Conservation (phyloP, 257 asterid genomes). For the Solanum peruvianum region DNA sequence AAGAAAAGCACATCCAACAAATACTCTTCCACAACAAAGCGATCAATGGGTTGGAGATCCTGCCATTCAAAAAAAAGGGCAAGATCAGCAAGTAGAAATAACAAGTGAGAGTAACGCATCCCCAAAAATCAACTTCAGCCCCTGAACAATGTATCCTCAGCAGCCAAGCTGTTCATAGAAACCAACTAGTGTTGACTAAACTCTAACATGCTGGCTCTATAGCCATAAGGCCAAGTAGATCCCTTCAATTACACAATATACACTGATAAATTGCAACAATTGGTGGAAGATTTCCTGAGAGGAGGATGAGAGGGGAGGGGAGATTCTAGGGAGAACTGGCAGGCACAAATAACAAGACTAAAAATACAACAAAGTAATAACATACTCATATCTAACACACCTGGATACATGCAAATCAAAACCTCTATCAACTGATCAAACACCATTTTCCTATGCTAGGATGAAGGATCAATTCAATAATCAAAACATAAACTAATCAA, state of each 20-base stretch:
- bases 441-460: not conserved
- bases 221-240: not conserved
- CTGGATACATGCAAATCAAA: not conserved
- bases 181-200: not conserved
- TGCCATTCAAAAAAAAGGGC: slow-evolving; percentile 21
- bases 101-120: not conserved
- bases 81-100: not conserved
- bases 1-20: slow-evolving; percentile 80
- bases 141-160: not conserved
- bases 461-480: not conserved
- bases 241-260: not conserved
- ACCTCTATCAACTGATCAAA: not conserved
- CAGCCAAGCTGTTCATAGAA: not conserved
- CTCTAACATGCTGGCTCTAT: not conserved
- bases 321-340: not conserved
- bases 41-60: slow-evolving; percentile 89
- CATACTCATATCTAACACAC: not conserved
- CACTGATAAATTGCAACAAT: not conserved
- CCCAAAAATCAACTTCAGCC: not conserved
- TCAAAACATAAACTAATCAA: not conserved
- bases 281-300: not conserved
- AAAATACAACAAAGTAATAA: not conserved
- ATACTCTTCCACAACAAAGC: slow-evolving; percentile 92
- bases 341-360: not conserved
- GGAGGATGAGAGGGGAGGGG: not conserved